Evolutionary conservation across 2,329 filamentous ascomycete genomes (phyloP).

Genomic region (Elsinoe fawcettii): DNA sequence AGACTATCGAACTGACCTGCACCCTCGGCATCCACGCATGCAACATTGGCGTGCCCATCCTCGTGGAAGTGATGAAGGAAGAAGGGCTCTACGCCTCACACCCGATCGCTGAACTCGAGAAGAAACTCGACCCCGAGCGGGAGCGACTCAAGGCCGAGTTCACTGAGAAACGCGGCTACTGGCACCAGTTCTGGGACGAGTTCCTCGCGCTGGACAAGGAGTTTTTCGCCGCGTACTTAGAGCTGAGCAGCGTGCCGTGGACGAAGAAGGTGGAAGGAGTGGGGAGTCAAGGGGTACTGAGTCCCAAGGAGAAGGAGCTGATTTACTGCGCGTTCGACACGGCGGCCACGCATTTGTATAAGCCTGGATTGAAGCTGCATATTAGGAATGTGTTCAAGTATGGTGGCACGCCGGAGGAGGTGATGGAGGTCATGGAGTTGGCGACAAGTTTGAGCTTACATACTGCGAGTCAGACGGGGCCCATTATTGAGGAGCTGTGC

Average conservation of each 20-base stretch:
- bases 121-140: slow-evolving; percentile 30
- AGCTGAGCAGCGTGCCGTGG: slow-evolving; percentile 41
- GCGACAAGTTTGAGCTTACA: slow-evolving; percentile 31
- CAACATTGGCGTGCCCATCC: slow-evolving; percentile 40
- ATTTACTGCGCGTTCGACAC: slow-evolving; percentile 44
- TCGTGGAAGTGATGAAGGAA: slow-evolving; percentile 42
- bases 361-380: slow-evolving; percentile 41
- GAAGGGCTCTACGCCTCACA: slow-evolving; percentile 25
- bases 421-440: slow-evolving; percentile 43
- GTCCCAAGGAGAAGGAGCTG: slow-evolving; percentile 43
- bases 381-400: slow-evolving; percentile 42
- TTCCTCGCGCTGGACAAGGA: slow-evolving; percentile 39
- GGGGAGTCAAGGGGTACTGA: slow-evolving; percentile 27
- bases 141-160: slow-evolving; percentile 38
- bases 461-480: not conserved
- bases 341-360: slow-evolving; percentile 42
- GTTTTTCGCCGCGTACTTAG: slow-evolving; percentile 42
- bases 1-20: slow-evolving; percentile 38
- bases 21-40: slow-evolving; percentile 43
- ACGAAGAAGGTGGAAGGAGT: slow-evolving; percentile 25
- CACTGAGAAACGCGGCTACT: slow-evolving; percentile 40
- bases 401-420: slow-evolving; percentile 40
- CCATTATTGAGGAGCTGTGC: not conserved
- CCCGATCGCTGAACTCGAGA: not conserved
- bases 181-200: slow-evolving; percentile 41